A percentile compares a stretch with the other conserved stretches of the same genome.
These are phyloP conservation scores for Coriolopsis trogii DNA, from an alignment of 1,284 basidiomycete species.

Conservation along the genomic window DNA sequence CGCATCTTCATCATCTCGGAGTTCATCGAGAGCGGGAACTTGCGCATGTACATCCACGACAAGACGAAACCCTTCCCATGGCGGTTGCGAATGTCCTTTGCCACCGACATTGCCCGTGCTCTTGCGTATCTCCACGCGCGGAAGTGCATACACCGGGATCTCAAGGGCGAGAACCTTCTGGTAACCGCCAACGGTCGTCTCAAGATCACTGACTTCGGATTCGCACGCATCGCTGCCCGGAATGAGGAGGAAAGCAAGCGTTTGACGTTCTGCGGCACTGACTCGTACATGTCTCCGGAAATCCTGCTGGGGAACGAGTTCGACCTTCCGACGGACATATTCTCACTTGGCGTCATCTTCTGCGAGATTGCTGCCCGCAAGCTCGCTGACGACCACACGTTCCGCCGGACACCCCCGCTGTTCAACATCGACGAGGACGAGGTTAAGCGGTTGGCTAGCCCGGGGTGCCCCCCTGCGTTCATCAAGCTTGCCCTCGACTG, in stretches of 20 bases:
- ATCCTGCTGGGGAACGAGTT: constrained; percentile 92
- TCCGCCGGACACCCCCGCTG: constrained; percentile 76
- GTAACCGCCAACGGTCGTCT: constrained; percentile 91
- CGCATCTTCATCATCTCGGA: constrained; percentile 91
- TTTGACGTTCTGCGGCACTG: constrained; percentile 96
- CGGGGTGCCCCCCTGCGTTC: constrained; percentile 82
- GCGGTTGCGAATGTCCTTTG: constrained; percentile 90
- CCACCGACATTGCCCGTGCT: constrained; percentile 91
- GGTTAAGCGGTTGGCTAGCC: constrained; percentile 67
- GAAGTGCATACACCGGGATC: constrained; percentile 84
- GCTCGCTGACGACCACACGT: constrained; percentile 81
- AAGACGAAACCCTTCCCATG: constrained; percentile 83
- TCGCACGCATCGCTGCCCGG: constrained; percentile 89
- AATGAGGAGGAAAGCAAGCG: constrained; percentile 90
- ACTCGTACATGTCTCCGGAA: constrained; percentile 94
- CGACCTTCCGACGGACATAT: constrained; percentile 92
- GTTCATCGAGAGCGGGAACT: constrained; percentile 85
- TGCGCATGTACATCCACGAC: constrained; percentile 86
- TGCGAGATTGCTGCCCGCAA: constrained; percentile 89
- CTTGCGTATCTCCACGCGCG: constrained; percentile 97
- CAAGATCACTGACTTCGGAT: constrained; percentile 97
- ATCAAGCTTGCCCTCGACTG: constrained; percentile 83
- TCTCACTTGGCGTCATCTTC: constrained; percentile 93
- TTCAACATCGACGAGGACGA: constrained; percentile 84
- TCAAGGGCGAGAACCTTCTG: constrained; percentile 97